Percentiles rank a stretch among this genome's conserved stretches.
Conservation (phyloP, 441 rosid species). For the Isatis lusitanica region DNA sequence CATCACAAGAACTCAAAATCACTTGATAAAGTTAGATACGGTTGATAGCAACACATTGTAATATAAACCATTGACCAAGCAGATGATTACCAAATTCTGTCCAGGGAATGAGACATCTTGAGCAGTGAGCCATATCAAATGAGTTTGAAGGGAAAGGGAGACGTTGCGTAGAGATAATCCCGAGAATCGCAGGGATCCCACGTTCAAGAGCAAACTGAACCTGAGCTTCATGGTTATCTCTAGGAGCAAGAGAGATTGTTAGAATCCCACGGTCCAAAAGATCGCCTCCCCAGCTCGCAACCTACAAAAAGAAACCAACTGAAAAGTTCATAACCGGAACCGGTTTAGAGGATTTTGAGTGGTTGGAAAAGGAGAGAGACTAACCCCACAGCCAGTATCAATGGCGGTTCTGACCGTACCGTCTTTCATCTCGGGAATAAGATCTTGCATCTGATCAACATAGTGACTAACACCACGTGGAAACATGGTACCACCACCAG, state of each 20-base stretch:
- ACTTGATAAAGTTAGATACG: too few relatives aligned
- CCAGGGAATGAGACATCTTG: conserved; percentile 96
- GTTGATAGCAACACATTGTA: not conserved
- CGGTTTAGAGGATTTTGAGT: not conserved
- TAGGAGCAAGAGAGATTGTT: conserved; percentile 80
- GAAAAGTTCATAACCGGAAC: not conserved
- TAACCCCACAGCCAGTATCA: conserved; percentile 92
- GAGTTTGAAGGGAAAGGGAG: conserved; percentile 89
- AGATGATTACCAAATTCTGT: conserved; percentile 43
- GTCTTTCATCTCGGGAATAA: conserved; percentile 60
- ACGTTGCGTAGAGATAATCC: conserved; percentile 72
- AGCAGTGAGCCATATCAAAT: conserved; percentile 95
- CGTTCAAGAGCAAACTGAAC: conserved; percentile 90
- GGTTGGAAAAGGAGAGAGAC: conserved; percentile 11
- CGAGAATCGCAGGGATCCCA: conserved; percentile 87
- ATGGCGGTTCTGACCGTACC: conserved; percentile 82
- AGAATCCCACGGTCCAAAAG: conserved; percentile 73
- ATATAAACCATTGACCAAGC: not conserved
- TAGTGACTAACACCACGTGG: conserved; percentile 82
- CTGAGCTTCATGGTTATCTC: conserved; percentile 90
- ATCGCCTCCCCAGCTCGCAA: conserved; percentile 93
- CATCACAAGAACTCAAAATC: too few relatives aligned
- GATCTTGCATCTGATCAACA: conserved; percentile 63
- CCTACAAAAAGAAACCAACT: conserved; percentile 43
- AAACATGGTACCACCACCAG: conserved; percentile 94